These are phyloP conservation scores for Ascochyta pisi DNA, from an alignment of 2,329 filamentous ascomycete species.

Conservation along the genomic window DNA sequence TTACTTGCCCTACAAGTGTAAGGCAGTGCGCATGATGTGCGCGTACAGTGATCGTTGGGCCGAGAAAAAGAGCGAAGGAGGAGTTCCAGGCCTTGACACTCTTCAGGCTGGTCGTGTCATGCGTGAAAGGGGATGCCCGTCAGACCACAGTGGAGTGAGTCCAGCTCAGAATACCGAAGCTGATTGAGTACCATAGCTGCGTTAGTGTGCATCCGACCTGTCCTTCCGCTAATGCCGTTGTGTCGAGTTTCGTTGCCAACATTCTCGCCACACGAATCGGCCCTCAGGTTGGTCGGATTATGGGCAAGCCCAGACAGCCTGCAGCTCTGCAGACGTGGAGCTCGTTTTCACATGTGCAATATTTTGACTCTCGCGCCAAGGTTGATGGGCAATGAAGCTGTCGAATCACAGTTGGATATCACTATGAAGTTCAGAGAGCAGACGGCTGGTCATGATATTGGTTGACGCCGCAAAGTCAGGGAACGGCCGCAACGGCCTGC, in stretches of 20 bases:
- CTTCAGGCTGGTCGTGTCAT: neutral
- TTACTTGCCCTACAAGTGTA: neutral
- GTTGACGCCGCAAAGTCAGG: neutral
- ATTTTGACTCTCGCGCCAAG: neutral
- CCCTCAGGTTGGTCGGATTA: neutral
- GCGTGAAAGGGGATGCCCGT: neutral
- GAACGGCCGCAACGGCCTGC: neutral
- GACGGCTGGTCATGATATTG: neutral
- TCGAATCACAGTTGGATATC: neutral
- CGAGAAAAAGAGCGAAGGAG: neutral
- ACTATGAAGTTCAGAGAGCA: neutral
- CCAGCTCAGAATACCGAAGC: neutral
- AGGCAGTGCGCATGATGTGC: neutral
- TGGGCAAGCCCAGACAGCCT: neutral
- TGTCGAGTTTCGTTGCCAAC: neutral
- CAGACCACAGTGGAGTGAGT: neutral
- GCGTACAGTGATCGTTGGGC: neutral
- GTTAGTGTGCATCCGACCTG: neutral
- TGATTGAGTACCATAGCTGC: neutral
- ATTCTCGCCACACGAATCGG: neutral
- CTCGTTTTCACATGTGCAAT: neutral
- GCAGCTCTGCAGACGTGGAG: neutral
- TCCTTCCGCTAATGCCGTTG: neutral
- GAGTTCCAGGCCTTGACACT: too few relatives aligned
- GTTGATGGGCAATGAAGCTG: neutral